Evolutionary conservation across 2,329 filamentous ascomycete species (phyloP).

Genomic region (Stemphylium lycopersici): DNA sequence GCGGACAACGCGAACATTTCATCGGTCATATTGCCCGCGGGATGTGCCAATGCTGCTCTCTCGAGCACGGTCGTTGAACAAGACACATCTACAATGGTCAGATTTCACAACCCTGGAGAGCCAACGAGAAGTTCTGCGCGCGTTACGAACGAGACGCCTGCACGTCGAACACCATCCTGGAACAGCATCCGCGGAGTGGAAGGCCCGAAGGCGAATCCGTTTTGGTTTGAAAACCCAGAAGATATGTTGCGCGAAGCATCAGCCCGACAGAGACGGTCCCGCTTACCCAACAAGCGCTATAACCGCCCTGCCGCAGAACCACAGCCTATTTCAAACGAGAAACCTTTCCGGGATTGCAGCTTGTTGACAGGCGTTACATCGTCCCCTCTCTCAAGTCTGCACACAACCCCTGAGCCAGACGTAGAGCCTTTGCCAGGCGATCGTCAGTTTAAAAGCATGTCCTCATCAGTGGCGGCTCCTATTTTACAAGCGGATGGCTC

Average conservation of each 20-base stretch:
- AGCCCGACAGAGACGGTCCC: slow-evolving; percentile 13
- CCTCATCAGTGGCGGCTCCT: background rate
- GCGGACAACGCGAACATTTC: background rate
- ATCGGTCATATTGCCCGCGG: background rate
- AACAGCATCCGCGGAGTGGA: slow-evolving; percentile 20
- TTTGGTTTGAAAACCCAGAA: slow-evolving; percentile 29
- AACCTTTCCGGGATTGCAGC: no score
- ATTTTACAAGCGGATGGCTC: slow-evolving; percentile 17
- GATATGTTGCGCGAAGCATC: slow-evolving; percentile 24
- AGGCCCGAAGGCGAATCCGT: slow-evolving; percentile 24
- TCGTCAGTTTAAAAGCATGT: background rate
- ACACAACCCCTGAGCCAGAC: slow-evolving; percentile 15
- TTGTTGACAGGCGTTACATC: background rate
- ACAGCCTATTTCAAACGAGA: background rate
- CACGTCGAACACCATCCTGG: slow-evolving; percentile 7
- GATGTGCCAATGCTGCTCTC: background rate
- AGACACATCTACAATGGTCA: background rate
- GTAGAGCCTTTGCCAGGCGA: background rate
- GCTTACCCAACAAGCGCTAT: slow-evolving; percentile 13
- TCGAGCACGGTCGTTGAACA: background rate
- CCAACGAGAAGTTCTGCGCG: background rate
- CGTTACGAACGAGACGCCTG: background rate
- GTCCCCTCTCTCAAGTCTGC: slow-evolving; percentile 22
- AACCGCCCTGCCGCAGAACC: background rate
- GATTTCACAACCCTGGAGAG: background rate